Percentiles rank a stretch among this genome's conserved stretches.
These are phyloP conservation scores for Mycena crocata DNA, from an alignment of 768 basidiomycete genomes.

Conservation along the genomic window DNA sequence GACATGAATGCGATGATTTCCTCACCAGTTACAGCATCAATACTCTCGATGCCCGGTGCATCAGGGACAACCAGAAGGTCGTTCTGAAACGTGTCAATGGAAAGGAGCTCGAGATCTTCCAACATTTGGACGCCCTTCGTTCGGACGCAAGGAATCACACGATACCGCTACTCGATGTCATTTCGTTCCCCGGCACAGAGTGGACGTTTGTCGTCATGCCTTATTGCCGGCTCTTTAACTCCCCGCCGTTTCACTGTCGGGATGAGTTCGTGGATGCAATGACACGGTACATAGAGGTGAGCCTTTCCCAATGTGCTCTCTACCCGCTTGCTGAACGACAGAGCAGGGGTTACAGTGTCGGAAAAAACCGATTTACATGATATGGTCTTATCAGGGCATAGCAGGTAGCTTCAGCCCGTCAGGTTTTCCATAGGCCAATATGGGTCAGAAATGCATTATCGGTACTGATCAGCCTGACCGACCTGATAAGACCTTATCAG, in stretches of 20 bases:
- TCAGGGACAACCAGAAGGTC: constrained; percentile 34
- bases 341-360: constrained; percentile 35
- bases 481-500: no score
- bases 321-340: not conserved
- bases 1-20: constrained; percentile 5
- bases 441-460: no score
- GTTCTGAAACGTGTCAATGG: constrained; percentile 31
- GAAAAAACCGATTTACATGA: no score
- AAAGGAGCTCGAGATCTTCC: constrained; percentile 29
- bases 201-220: constrained; percentile 38
- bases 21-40: constrained; percentile 5
- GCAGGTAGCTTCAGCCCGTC: no score
- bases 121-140: constrained; percentile 29
- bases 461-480: no score
- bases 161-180: constrained; percentile 38
- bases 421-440: no score
- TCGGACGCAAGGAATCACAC: constrained; percentile 39
- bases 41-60: constrained; percentile 16
- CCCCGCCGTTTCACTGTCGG: constrained; percentile 35
- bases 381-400: no score
- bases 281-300: constrained; percentile 36
- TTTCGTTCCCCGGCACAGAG: constrained; percentile 33
- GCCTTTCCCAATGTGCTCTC: constrained; percentile 7
- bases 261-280: constrained; percentile 39
- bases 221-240: constrained; percentile 27